Conservation (phyloP, 1,284 basidiomycete genomes). For the Boletus sp. region DNA sequence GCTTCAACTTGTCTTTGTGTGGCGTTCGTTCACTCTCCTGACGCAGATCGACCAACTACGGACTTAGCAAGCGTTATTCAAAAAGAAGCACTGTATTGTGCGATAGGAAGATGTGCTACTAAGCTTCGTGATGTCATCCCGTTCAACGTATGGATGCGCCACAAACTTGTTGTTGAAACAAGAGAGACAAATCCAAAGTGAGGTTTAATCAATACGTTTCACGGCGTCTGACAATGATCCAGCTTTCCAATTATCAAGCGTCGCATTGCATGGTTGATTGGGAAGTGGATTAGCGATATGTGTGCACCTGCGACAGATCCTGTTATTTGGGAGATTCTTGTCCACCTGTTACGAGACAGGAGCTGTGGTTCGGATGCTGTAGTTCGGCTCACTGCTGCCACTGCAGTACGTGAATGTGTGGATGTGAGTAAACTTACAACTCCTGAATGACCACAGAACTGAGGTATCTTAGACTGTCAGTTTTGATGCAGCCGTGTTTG, state of each 20-base stretch:
- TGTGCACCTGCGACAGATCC: conserved; percentile 58
- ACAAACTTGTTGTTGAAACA: conserved; percentile 55
- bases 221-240: conserved; percentile 19
- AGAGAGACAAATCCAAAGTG: conserved; percentile 55
- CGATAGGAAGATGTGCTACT: conserved; percentile 75
- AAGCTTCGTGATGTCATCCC: conserved; percentile 63
- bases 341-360: conserved; percentile 68
- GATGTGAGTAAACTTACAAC: conserved; percentile 55
- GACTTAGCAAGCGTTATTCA: conserved; percentile 67
- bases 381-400: conserved; percentile 77
- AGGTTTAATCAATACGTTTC: conserved; percentile 16
- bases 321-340: conserved; percentile 74
- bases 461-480: conserved; percentile 45
- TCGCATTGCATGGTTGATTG: conserved; percentile 85
- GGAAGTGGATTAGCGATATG: conserved; percentile 75
- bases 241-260: conserved; percentile 87
- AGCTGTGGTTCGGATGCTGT: conserved; percentile 72
- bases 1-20: background rate
- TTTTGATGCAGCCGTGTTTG: conserved; percentile 57
- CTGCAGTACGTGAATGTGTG: conserved; percentile 73
- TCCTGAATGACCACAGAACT: conserved; percentile 1
- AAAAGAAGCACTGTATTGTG: conserved; percentile 86
- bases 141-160: conserved; percentile 64
- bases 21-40: conserved; percentile 1
- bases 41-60: conserved; percentile 48